Conservation (phyloP, 495 filamentous ascomycete species). For the Podospora comata region DNA sequence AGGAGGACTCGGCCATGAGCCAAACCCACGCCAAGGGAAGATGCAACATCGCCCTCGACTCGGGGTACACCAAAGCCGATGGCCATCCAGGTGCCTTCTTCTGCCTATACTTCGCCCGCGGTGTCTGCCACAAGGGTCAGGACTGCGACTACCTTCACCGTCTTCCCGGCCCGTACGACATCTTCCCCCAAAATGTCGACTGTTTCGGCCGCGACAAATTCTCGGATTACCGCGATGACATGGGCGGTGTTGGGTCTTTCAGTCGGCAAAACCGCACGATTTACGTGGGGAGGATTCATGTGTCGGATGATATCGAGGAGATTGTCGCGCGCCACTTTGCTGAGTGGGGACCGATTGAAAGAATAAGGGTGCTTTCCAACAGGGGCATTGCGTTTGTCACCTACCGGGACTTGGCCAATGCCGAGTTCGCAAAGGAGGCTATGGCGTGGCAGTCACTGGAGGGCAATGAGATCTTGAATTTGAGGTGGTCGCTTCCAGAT, state of each 20-base stretch:
- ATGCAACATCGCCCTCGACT: slow-evolving; percentile 78
- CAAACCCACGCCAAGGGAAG: slow-evolving; percentile 67
- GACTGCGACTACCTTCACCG: slow-evolving; percentile 96
- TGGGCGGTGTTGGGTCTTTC: slow-evolving; percentile 92
- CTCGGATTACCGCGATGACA: slow-evolving; percentile 86
- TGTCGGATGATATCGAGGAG: slow-evolving; percentile 97
- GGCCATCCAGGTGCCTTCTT: slow-evolving; percentile 72
- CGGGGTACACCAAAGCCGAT: slow-evolving; percentile 87
- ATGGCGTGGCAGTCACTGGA: slow-evolving; percentile 81
- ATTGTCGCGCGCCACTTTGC: slow-evolving; percentile 90
- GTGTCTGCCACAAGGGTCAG: slow-evolving; percentile 65
- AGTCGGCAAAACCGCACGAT: slow-evolving; percentile 88
- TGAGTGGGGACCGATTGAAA: slow-evolving; percentile 90
- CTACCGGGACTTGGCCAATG: slow-evolving; percentile 79
- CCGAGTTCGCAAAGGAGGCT: slow-evolving; percentile 86
- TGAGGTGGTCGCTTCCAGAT: slow-evolving; percentile 94
- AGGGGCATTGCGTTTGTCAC: slow-evolving; percentile 91
- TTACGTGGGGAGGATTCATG: slow-evolving; percentile 89
- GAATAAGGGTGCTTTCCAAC: slow-evolving; percentile 83
- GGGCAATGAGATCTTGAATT: slow-evolving; percentile 88
- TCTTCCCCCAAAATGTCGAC: slow-evolving; percentile 87
- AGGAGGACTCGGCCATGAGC: slow-evolving; percentile 82
- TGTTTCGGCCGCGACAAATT: slow-evolving; percentile 90
- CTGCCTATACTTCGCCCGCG: slow-evolving; percentile 81
- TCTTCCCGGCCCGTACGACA: slow-evolving; percentile 74